A percentile compares a stretch with the other conserved stretches of the same genome.
These are phyloP conservation scores for Periconia sp. DNA, from an alignment of 2,329 filamentous ascomycete species.

Conservation along the genomic window DNA sequence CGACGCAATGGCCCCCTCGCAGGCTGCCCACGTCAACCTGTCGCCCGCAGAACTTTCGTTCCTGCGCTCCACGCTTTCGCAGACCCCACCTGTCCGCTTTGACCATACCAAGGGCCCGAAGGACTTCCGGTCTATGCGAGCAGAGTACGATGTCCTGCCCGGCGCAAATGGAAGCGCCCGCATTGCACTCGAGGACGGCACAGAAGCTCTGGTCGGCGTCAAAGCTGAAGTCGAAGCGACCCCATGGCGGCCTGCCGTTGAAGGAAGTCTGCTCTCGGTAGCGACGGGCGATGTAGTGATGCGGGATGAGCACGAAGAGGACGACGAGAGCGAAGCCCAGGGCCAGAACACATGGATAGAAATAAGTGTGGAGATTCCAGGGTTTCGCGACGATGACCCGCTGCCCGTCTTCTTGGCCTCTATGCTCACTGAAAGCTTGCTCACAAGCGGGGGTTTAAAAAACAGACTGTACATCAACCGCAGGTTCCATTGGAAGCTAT, in stretches of 20 bases:
- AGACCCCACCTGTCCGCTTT: slow-evolving; percentile 83
- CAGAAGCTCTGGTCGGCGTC: slow-evolving; percentile 92
- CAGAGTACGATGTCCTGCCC: slow-evolving; percentile 89
- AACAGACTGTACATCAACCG: slow-evolving; percentile 84
- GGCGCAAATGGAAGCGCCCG: slow-evolving; percentile 90
- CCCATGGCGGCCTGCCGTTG: slow-evolving; percentile 26
- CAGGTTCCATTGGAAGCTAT: slow-evolving; percentile 95
- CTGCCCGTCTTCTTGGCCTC: slow-evolving; percentile 84
- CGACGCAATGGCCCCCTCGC: slow-evolving; percentile 39
- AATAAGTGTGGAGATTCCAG: slow-evolving; percentile 89
- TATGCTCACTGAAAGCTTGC: slow-evolving; percentile 87
- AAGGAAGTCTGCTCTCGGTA: slow-evolving; percentile 31
- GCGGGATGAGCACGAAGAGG: slow-evolving; percentile 41
- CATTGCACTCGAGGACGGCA: slow-evolving; percentile 92
- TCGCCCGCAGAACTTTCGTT: slow-evolving; percentile 97
- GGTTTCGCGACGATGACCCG: slow-evolving; percentile 87
- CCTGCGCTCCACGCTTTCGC: slow-evolving; percentile 83
- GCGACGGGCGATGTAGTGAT: slow-evolving; percentile 49
- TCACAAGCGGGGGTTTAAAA: slow-evolving; percentile 70
- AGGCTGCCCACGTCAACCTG: slow-evolving; percentile 69
- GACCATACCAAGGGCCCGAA: slow-evolving; percentile 67
- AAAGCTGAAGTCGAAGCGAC: slow-evolving; percentile 93
- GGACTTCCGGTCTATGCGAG: slow-evolving; percentile 88
- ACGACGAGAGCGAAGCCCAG: slow-evolving; percentile 37
- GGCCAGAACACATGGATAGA: slow-evolving; percentile 80